A percentile compares a stretch with the other conserved stretches of the same genome.
phyloP scores from a whole-genome alignment of 2,329 filamentous ascomycete species.

The Fusarium sp. region DNA sequence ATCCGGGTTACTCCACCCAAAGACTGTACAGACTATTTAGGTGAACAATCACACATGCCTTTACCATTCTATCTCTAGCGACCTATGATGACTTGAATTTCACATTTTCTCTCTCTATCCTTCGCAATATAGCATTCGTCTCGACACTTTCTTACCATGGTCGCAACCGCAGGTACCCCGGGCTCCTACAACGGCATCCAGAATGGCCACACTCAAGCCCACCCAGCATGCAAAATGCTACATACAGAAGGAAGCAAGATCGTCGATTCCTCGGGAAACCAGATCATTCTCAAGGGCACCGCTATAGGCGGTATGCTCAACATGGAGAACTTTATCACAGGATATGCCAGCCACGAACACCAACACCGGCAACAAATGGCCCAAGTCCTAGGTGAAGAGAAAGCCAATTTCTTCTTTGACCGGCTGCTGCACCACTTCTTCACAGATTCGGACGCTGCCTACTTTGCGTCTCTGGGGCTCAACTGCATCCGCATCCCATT shows the following conservation, averaged over 20 bases:
- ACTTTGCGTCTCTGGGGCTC: constrained; percentile 66
- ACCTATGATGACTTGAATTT: no score
- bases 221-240: constrained; percentile 47
- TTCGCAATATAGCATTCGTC: no score
- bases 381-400: constrained; percentile 65
- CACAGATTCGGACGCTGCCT: constrained; percentile 67
- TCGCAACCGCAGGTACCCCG: constrained; percentile 19
- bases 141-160: constrained; percentile 10
- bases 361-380: constrained; percentile 67
- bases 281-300: constrained; percentile 58
- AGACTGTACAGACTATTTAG: constrained; percentile 19
- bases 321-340: constrained; percentile 74
- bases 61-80: no score
- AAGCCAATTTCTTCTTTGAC: constrained; percentile 71
- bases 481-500: constrained; percentile 72
- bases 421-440: constrained; percentile 69
- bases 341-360: constrained; percentile 69
- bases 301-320: constrained; percentile 52
- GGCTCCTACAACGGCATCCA: constrained; percentile 8
- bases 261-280: constrained; percentile 58
- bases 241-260: constrained; percentile 53
- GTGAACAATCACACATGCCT: background rate
- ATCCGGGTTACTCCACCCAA: background rate
- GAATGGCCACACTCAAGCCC: constrained; percentile 2
- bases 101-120: no score